phyloP scores from a whole-genome alignment of 2,329 filamentous ascomycete species.

The Verruconis gallopava region DNA sequence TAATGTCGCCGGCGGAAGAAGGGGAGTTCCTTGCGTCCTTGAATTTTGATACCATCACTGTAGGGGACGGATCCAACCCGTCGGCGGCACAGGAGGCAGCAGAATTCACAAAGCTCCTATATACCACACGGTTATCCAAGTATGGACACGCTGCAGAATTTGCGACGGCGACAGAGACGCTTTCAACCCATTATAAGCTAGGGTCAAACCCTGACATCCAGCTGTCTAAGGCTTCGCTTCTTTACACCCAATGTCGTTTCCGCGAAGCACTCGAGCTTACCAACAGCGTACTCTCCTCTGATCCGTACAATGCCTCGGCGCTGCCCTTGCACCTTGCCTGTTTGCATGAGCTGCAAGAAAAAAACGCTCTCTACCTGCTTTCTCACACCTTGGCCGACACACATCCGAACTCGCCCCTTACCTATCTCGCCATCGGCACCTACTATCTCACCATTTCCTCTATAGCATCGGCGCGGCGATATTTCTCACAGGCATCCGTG shows the following conservation, averaged over 20 bases:
- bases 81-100: conserved; percentile 71
- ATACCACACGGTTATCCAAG: conserved; percentile 89
- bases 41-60: conserved; percentile 73
- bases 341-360: conserved; percentile 74
- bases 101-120: conserved; percentile 90
- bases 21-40: conserved; percentile 79
- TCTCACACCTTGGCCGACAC: conserved; percentile 86
- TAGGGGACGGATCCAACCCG: conserved; percentile 32
- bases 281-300: conserved; percentile 63
- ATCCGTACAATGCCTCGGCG: conserved; percentile 79
- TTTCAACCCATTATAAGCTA: conserved; percentile 88
- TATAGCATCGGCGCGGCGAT: conserved; percentile 84
- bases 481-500: conserved; percentile 94
- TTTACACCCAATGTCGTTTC: conserved; percentile 92
- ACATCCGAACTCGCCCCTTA: conserved; percentile 79
- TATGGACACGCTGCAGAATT: conserved; percentile 81
- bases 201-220: conserved; percentile 78
- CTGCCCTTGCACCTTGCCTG: conserved; percentile 88
- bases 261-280: conserved; percentile 76
- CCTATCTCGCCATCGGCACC: conserved; percentile 87
- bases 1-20: conserved; percentile 82
- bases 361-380: conserved; percentile 80
- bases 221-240: conserved; percentile 74
- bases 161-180: conserved; percentile 71
- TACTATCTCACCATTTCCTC: conserved; percentile 87